These are phyloP conservation scores for Yamadazyma sp. DNA, from an alignment of 1,139 yeast genomes.

Conservation along the genomic window DNA sequence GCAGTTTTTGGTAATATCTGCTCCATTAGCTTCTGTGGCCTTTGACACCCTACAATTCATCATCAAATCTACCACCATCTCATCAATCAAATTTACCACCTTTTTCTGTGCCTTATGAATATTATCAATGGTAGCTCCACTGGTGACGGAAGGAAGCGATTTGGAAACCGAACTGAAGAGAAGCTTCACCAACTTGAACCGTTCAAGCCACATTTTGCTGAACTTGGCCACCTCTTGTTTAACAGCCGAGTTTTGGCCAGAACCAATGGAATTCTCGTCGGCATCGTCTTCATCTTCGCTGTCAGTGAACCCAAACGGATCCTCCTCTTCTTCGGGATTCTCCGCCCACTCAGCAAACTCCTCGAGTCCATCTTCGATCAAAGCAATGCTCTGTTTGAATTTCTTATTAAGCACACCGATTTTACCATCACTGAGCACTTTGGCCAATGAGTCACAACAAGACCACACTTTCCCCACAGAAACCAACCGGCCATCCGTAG, in stretches of 20 bases:
- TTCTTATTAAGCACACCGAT: slow-evolving; percentile 48
- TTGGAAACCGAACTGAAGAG: slow-evolving; percentile 55
- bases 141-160: slow-evolving; percentile 46
- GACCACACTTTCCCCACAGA: slow-evolving; percentile 69
- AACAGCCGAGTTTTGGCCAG: slow-evolving; percentile 26
- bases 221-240: slow-evolving; percentile 33
- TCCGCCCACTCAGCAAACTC: slow-evolving; percentile 65
- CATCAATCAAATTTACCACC: slow-evolving; percentile 41
- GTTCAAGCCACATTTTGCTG: slow-evolving; percentile 50
- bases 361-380: slow-evolving; percentile 62
- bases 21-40: slow-evolving; percentile 25
- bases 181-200: slow-evolving; percentile 55
- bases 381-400: slow-evolving; percentile 43
- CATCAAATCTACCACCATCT: slow-evolving; percentile 49
- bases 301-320: slow-evolving; percentile 42
- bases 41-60: slow-evolving; percentile 39
- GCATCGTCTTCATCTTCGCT: slow-evolving; percentile 25
- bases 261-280: slow-evolving; percentile 20
- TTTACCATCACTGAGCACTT: slow-evolving; percentile 46
- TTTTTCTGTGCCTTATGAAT: slow-evolving; percentile 31
- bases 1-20: slow-evolving; percentile 28
- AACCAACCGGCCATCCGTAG: slow-evolving; percentile 43
- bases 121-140: slow-evolving; percentile 35
- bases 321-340: slow-evolving; percentile 53
- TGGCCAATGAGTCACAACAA: slow-evolving; percentile 46